These are phyloP conservation scores for Aspergillus sp. DNA, from an alignment of 2,329 filamentous ascomycete species.

Conservation along the genomic window DNA sequence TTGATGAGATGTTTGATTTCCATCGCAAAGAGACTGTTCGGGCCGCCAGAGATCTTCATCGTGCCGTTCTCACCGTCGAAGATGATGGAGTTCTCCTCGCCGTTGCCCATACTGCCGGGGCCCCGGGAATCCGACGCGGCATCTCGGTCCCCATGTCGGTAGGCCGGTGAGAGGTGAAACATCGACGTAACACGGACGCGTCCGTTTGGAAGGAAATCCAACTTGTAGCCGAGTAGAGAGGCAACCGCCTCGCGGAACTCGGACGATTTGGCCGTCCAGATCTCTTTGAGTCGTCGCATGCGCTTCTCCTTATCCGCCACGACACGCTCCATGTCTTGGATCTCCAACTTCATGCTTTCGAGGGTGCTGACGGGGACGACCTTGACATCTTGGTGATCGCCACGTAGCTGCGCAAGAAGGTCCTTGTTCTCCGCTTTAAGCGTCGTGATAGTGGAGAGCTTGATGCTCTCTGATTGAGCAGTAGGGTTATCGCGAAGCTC, in stretches of 20 bases:
- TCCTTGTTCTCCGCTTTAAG: conserved; percentile 82
- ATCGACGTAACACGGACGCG: conserved; percentile 88
- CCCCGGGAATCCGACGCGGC: conserved; percentile 59
- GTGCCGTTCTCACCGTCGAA: conserved; percentile 93
- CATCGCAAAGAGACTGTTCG: conserved; percentile 78
- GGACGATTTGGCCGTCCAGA: conserved; percentile 84
- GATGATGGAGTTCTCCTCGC: conserved; percentile 61
- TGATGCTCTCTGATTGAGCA: conserved; percentile 78
- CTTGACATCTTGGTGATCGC: conserved; percentile 49
- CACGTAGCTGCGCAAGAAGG: conserved; percentile 69
- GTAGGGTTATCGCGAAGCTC: conserved; percentile 92
- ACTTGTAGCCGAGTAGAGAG: conserved; percentile 86
- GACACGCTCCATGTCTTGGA: conserved; percentile 68
- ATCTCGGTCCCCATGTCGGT: conserved; percentile 45
- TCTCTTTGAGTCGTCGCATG: conserved; percentile 81
- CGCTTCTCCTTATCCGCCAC: conserved; percentile 74
- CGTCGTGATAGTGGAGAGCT: conserved; percentile 72
- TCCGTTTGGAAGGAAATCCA: conserved; percentile 95
- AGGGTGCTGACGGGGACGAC: conserved; percentile 76
- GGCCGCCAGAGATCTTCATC: conserved; percentile 95
- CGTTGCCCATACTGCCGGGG: conserved; percentile 44
- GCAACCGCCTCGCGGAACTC: conserved; percentile 97
- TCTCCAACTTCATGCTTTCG: conserved; percentile 70
- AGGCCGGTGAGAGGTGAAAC: conserved; percentile 66
- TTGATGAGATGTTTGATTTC: conserved; percentile 84